Conservation (phyloP, 345 rosid species). For the Linum trigynum region DNA sequence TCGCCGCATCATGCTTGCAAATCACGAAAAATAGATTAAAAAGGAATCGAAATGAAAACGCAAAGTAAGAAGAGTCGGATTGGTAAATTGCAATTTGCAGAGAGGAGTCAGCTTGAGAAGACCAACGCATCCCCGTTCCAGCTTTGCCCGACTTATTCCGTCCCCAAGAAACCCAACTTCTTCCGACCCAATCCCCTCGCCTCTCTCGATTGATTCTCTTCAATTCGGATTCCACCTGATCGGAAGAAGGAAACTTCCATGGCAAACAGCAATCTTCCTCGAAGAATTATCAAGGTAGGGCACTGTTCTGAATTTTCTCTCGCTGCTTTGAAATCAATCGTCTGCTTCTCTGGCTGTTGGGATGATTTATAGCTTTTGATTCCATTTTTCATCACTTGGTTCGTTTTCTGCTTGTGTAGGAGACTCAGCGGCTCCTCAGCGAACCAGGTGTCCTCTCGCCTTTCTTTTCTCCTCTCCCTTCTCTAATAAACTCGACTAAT, state of each 20-base stretch:
- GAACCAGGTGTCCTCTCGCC: slow-evolving; percentile 60
- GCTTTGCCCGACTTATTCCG: too few relatives aligned
- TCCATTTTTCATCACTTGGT: neutral
- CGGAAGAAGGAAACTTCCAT: slow-evolving; percentile 9
- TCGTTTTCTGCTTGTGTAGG: slow-evolving; percentile 30
- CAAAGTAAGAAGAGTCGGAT: too few relatives aligned
- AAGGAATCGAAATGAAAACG: too few relatives aligned
- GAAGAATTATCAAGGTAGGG: slow-evolving; percentile 89
- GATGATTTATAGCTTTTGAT: neutral
- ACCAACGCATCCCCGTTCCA: too few relatives aligned
- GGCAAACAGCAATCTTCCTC: slow-evolving; percentile 94
- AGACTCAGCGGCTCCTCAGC: slow-evolving; percentile 97
- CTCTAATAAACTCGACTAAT: neutral
- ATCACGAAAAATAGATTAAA: too few relatives aligned
- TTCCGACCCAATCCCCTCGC: neutral
- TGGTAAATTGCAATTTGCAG: too few relatives aligned
- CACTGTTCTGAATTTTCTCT: slow-evolving; percentile 4
- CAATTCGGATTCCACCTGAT: neutral
- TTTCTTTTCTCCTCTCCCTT: neutral
- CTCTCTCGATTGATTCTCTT: neutral
- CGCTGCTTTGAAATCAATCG: neutral
- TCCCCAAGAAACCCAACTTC: neutral
- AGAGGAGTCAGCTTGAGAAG: too few relatives aligned
- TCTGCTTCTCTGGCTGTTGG: neutral
- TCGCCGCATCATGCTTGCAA: too few relatives aligned